phyloP scores from a whole-genome alignment of 257 asterid genomes.

The Solanum dulcamara region DNA sequence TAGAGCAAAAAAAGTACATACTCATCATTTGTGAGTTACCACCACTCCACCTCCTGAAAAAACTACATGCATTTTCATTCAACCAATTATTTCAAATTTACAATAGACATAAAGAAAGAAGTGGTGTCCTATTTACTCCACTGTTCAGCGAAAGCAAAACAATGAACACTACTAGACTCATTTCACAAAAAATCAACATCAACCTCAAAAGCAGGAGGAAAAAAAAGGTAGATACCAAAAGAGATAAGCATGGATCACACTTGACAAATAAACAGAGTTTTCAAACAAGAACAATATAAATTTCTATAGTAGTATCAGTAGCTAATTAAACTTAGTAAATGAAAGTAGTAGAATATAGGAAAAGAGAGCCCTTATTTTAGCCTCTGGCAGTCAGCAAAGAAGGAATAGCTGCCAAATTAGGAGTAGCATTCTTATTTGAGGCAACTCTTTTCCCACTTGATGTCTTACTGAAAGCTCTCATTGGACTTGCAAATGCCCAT shows the following conservation, averaged over 20 bases:
- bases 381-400: slow-evolving; percentile 69
- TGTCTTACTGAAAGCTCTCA: slow-evolving; percentile 57
- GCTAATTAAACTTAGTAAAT: slow-evolving; percentile 3
- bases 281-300: slow-evolving; percentile 17
- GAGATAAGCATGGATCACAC: slow-evolving; percentile 17
- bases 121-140: neutral
- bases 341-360: neutral
- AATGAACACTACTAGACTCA: neutral
- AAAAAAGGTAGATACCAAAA: slow-evolving; percentile 13
- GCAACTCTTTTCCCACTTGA: slow-evolving; percentile 41
- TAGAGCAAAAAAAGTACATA: neutral
- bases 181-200: slow-evolving; percentile 10
- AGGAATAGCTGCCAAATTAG: slow-evolving; percentile 81
- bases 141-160: neutral
- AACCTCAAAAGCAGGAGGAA: slow-evolving; percentile 1
- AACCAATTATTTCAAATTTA: neutral
- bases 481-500: slow-evolving; percentile 98
- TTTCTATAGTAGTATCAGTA: slow-evolving; percentile 21
- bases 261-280: slow-evolving; percentile 24
- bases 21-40: neutral
- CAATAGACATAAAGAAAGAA: slow-evolving; percentile 4
- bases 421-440: slow-evolving; percentile 45
- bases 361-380: slow-evolving; percentile 15
- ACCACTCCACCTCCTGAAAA: neutral
- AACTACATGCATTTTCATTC: neutral